phyloP scores from a whole-genome alignment of 1,284 basidiomycete species.

The Tilletiopsis washingtonensis region DNA sequence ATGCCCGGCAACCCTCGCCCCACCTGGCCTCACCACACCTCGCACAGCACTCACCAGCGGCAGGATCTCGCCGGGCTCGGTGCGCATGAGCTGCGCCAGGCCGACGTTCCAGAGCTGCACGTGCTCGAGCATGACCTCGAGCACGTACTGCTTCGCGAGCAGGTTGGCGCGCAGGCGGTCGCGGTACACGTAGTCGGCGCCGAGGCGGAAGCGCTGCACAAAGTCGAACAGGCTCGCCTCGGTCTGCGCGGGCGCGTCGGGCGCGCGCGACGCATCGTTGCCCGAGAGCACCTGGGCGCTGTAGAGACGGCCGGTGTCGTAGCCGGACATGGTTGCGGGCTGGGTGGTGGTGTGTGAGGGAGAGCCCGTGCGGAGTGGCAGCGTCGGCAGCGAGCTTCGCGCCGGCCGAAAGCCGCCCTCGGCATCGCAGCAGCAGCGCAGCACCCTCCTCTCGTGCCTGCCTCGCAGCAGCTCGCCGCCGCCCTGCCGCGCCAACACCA shows the following conservation, averaged over 20 bases:
- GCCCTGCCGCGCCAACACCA: too few relatives aligned
- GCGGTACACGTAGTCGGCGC: slow-evolving; percentile 52
- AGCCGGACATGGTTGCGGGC: slow-evolving; percentile 47
- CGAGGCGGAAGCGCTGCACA: slow-evolving; percentile 43
- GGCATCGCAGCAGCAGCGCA: too few relatives aligned
- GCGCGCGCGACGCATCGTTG: slow-evolving; percentile 32
- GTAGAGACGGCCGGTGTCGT: slow-evolving; percentile 42
- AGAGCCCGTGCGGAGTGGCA: too few relatives aligned
- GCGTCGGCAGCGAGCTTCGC: too few relatives aligned
- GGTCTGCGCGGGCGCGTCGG: slow-evolving; percentile 43
- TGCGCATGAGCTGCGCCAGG: slow-evolving; percentile 80
- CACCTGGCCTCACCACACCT: neutral
- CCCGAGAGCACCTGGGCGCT: slow-evolving; percentile 39
- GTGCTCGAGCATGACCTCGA: slow-evolving; percentile 88
- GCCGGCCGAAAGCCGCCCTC: too few relatives aligned
- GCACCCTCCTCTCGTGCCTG: too few relatives aligned
- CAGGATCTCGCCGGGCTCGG: slow-evolving; percentile 78
- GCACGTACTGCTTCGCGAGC: slow-evolving; percentile 77
- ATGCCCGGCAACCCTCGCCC: too few relatives aligned
- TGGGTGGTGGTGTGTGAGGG: too few relatives aligned
- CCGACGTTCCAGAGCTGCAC: slow-evolving; percentile 86
- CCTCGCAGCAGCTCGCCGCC: too few relatives aligned
- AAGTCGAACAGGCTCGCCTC: slow-evolving; percentile 44
- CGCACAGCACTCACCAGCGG: slow-evolving; percentile 60
- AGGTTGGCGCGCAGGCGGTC: slow-evolving; percentile 84